Evolutionary conservation across 2,329 filamentous ascomycete genomes (phyloP).

Genomic region (Apiospora kogelbergensis): DNA sequence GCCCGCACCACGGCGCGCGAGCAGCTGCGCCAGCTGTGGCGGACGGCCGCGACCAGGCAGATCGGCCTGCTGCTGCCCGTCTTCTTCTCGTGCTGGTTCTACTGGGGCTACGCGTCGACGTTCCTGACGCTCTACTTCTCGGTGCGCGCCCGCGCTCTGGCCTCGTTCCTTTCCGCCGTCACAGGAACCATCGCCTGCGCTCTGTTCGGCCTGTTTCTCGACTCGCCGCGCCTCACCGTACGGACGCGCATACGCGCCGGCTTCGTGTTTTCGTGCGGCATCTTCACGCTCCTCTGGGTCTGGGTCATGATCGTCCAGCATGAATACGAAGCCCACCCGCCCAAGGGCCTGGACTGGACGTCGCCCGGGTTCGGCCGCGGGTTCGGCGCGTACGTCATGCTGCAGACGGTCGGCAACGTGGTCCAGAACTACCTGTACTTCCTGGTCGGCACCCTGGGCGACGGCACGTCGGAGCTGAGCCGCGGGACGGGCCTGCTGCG

Average conservation of each 20-base stretch:
- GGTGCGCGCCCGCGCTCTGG: constrained; percentile 20
- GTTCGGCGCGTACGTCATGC: constrained; percentile 34
- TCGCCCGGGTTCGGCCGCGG: constrained; percentile 25
- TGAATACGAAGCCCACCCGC: constrained; percentile 22
- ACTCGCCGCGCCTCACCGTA: constrained; percentile 22
- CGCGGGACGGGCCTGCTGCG: constrained; percentile 25
- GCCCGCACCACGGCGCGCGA: constrained; percentile 13
- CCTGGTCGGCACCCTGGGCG: constrained; percentile 30
- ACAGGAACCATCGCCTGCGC: constrained; percentile 24
- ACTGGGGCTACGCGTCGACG: constrained; percentile 18
- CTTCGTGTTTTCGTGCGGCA: constrained; percentile 24
- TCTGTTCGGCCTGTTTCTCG: constrained; percentile 27
- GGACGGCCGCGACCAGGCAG: neutral
- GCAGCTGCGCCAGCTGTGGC: constrained; percentile 15
- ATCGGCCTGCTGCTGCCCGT: constrained; percentile 17
- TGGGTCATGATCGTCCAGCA: constrained; percentile 30
- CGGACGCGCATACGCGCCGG: constrained; percentile 23
- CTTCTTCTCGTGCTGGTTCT: constrained; percentile 24
- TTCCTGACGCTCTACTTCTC: constrained; percentile 24
- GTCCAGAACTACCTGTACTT: constrained; percentile 36
- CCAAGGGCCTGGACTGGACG: constrained; percentile 28
- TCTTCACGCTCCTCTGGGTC: constrained; percentile 29
- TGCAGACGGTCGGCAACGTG: constrained; percentile 31
- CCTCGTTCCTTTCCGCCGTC: constrained; percentile 24
- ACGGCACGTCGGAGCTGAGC: constrained; percentile 24